Conservation (phyloP, 164 flowering plant species). For the Buxus sempervirens region DNA sequence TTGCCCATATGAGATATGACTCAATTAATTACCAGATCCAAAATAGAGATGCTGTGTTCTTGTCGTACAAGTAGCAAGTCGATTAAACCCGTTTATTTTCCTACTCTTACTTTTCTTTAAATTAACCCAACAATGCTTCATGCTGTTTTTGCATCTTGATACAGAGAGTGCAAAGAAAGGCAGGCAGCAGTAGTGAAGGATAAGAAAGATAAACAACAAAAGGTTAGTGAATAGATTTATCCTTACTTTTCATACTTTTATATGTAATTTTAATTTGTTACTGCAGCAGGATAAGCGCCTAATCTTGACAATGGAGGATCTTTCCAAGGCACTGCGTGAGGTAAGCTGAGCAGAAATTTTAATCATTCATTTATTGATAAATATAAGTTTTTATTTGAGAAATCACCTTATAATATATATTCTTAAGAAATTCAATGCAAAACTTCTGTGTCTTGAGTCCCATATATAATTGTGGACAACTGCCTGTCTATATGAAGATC, state of each 20-base stretch:
- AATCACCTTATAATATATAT: neutral
- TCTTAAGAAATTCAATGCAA: neutral
- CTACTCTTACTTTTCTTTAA: neutral
- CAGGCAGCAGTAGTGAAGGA: constrained; percentile 74
- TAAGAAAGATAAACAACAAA: constrained; percentile 87
- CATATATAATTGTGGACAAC: neutral
- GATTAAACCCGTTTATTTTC: neutral
- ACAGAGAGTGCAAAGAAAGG: constrained; percentile 89
- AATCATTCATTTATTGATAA: neutral
- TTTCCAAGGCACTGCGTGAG: constrained; percentile 88
- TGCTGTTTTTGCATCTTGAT: constrained; percentile 11
- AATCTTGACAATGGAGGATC: constrained; percentile 91
- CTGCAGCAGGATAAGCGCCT: constrained; percentile 83
- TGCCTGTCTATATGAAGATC: neutral
- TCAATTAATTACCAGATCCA: neutral
- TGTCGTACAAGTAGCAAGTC: neutral
- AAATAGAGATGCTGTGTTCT: neutral
- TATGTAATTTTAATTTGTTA: constrained; percentile 12
- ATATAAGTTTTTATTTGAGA: neutral
- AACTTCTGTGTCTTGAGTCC: neutral
- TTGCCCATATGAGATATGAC: no score
- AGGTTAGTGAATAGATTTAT: constrained; percentile 39
- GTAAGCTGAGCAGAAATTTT: constrained; percentile 32
- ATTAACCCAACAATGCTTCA: neutral
- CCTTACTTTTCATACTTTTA: neutral